These are phyloP conservation scores for Spathaspora girioi DNA, from an alignment of 805 yeast genomes.

Conservation along the genomic window DNA sequence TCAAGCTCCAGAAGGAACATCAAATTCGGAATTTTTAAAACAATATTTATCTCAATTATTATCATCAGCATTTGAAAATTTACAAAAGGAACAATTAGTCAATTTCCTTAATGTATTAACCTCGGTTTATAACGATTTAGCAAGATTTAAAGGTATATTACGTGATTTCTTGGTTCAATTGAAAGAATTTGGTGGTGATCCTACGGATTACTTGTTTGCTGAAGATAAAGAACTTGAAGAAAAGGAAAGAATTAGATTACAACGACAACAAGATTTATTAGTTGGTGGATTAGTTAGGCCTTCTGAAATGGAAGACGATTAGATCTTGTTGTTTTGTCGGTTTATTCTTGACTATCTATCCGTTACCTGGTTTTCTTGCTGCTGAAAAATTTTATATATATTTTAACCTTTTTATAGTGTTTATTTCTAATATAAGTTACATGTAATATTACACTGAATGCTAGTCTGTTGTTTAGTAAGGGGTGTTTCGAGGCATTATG, in stretches of 20 bases:
- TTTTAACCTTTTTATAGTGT: background rate
- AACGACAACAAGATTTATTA: slow-evolving; percentile 76
- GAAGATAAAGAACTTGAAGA: slow-evolving; percentile 85
- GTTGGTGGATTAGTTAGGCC: slow-evolving; percentile 96
- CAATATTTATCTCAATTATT: slow-evolving; percentile 81
- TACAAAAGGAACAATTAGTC: slow-evolving; percentile 77
- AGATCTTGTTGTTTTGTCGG: background rate
- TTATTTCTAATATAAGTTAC: background rate
- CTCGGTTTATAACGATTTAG: slow-evolving; percentile 65
- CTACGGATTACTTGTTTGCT: slow-evolving; percentile 90
- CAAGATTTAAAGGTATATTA: slow-evolving; percentile 75
- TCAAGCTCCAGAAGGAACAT: slow-evolving; percentile 80
- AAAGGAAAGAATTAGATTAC: slow-evolving; percentile 62
- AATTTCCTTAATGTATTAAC: slow-evolving; percentile 78
- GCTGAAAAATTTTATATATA: background rate
- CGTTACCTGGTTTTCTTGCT: no score
- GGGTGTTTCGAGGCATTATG: background rate
- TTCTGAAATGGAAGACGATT: slow-evolving; percentile 70
- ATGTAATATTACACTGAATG: background rate
- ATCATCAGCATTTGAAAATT: slow-evolving; percentile 86
- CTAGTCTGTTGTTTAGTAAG: background rate
- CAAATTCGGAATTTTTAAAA: slow-evolving; percentile 74
- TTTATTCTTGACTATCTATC: no score
- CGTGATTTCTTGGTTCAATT: slow-evolving; percentile 96
- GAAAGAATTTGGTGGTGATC: slow-evolving; percentile 92